These are phyloP conservation scores for Mucor ambiguus DNA, from an alignment of 371 early-diverging fungal species.

Conservation along the genomic window DNA sequence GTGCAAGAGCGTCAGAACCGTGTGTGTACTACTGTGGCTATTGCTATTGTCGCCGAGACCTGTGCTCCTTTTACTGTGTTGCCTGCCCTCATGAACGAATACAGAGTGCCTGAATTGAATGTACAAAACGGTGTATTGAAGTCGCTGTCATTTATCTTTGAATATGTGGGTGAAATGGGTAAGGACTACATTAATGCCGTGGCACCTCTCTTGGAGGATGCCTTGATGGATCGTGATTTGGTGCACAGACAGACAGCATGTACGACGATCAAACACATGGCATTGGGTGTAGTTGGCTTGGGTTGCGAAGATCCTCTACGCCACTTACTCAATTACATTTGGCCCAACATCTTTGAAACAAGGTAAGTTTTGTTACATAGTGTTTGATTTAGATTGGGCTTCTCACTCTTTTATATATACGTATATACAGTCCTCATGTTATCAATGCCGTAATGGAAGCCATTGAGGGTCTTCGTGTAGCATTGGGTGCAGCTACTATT, in stretches of 20 bases:
- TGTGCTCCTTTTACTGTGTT: constrained; percentile 98
- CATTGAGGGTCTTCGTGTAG: constrained; percentile 91
- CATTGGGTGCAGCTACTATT: constrained; percentile 86
- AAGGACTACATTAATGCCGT: constrained; percentile 96
- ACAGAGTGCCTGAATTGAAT: constrained; percentile 96
- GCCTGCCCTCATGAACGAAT: constrained; percentile 98
- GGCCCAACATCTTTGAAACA: constrained; percentile 98
- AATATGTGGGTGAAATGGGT: constrained; percentile 97
- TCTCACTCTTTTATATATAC: constrained; percentile 15
- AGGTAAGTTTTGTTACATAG: constrained; percentile 36
- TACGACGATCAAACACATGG: constrained; percentile 91
- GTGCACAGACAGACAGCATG: constrained; percentile 98
- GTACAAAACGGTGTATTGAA: constrained; percentile 98
- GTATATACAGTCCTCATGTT: constrained; percentile 79
- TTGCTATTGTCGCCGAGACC: constrained; percentile 89
- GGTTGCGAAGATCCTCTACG: constrained; percentile 93
- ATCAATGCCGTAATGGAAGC: constrained; percentile 97
- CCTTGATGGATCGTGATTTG: constrained; percentile 95
- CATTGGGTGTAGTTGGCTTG: constrained; percentile 88
- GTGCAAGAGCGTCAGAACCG: constrained; percentile 98
- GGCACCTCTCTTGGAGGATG: constrained; percentile 95
- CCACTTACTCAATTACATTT: constrained; percentile 94
- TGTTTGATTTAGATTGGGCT: neutral
- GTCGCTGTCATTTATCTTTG: constrained; percentile 93
- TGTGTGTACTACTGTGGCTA: constrained; percentile 98